Conservation (phyloP, 495 filamentous ascomycete genomes). For the Chaetomidium leptoderma region DNA sequence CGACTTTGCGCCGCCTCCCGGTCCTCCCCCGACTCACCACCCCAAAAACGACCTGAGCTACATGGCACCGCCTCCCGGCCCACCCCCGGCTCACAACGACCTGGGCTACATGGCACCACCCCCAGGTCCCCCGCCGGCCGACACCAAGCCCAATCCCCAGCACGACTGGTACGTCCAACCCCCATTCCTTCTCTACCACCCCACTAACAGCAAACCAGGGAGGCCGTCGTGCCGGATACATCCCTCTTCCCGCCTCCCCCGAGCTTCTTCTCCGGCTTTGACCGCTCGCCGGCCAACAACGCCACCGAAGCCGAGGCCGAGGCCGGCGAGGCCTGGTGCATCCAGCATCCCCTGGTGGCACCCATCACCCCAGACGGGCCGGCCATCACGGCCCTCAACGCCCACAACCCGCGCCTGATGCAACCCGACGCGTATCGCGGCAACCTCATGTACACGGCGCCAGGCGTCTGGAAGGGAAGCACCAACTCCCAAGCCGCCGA, state of each 20-base stretch:
- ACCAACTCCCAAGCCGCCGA: conserved; percentile 40
- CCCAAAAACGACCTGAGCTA: conserved; percentile 11
- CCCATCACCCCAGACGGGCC: conserved; percentile 52
- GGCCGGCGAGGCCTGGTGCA: conserved; percentile 68
- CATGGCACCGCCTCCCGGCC: conserved; percentile 28
- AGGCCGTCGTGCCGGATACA: conserved; percentile 71
- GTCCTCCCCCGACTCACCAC: conserved; percentile 31
- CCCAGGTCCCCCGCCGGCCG: conserved; percentile 46
- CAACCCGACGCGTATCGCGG: conserved; percentile 34
- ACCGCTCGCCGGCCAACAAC: conserved; percentile 68
- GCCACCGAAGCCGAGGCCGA: conserved; percentile 64
- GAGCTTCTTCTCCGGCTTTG: conserved; percentile 55
- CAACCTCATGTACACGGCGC: conserved; percentile 28
- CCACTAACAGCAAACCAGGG: conserved; percentile 32
- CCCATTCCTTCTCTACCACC: neutral
- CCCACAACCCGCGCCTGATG: conserved; percentile 37
- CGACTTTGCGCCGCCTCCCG: conserved; percentile 37
- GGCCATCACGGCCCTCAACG: conserved; percentile 26
- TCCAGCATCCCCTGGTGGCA: conserved; percentile 55
- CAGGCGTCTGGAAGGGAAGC: conserved; percentile 44
- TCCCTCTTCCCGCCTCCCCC: conserved; percentile 80
- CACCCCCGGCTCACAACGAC: conserved; percentile 31
- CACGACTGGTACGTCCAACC: conserved; percentile 58
- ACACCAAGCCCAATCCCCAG: conserved; percentile 23
- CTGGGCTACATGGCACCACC: conserved; percentile 36